Conservation (phyloP, 345 rosid species). For the Aquilaria malaccensis region DNA sequence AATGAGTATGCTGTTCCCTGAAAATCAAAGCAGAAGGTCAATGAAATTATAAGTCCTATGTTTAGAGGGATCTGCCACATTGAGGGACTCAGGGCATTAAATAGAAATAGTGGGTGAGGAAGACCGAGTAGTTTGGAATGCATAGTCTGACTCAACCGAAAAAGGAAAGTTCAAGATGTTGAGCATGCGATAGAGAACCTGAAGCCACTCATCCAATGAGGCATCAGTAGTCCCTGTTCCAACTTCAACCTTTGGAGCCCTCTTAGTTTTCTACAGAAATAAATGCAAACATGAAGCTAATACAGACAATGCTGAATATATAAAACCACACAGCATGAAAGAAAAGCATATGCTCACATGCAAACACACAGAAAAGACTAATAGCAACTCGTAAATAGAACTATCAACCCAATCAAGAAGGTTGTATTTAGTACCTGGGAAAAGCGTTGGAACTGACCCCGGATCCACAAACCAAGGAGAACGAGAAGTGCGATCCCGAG, state of each 20-base stretch:
- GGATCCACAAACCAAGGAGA: conserved; percentile 60
- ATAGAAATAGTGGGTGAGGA: not conserved
- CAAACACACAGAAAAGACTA: not conserved
- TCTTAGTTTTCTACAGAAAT: conserved; percentile 62
- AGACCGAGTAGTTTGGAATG: too few relatives aligned
- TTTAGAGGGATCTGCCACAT: not conserved
- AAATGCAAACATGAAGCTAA: conserved; percentile 1
- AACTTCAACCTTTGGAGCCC: conserved; percentile 76
- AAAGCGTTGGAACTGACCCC: conserved; percentile 54
- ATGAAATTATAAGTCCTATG: not conserved
- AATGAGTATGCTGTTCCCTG: conserved; percentile 71
- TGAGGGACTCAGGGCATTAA: too few relatives aligned
- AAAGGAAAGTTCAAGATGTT: not conserved
- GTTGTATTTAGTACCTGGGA: conserved; percentile 49
- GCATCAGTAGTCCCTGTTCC: conserved; percentile 68
- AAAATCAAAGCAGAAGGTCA: conserved; percentile 1
- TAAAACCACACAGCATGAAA: not conserved
- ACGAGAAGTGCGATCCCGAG: conserved; percentile 59
- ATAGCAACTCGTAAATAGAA: not conserved
- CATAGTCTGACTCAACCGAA: not conserved
- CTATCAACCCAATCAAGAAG: not conserved
- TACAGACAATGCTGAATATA: not conserved
- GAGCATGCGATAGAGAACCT: conserved; percentile 33
- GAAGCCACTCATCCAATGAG: conserved; percentile 90
- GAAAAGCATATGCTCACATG: not conserved